Conservation (phyloP, 129 eudicot genomes). For the Silybum marianum region DNA sequence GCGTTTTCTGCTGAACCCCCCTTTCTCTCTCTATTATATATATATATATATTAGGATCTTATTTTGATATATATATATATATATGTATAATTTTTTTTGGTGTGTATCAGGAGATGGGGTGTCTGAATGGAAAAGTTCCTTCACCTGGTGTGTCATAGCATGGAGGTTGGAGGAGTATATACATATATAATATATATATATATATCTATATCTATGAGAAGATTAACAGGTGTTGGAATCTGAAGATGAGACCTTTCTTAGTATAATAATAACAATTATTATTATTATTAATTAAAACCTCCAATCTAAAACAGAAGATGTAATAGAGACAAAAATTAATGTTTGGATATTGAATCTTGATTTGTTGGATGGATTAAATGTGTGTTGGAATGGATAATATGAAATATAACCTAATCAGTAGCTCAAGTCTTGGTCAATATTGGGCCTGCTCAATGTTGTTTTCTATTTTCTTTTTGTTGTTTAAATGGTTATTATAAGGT, state of each 20-base stretch:
- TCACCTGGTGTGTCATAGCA: slow-evolving; percentile 63
- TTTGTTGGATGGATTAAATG: not conserved
- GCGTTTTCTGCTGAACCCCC: no score
- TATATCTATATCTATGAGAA: slow-evolving; percentile 1
- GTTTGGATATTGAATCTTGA: not conserved
- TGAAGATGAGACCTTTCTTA: slow-evolving; percentile 20
- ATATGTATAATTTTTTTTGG: not conserved
- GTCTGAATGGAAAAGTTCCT: slow-evolving; percentile 50
- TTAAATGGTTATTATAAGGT: no score
- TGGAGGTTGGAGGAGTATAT: slow-evolving; percentile 30
- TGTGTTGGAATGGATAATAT: not conserved
- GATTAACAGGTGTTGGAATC: not conserved
- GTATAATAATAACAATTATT: slow-evolving; percentile 15
- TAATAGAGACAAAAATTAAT: not conserved
- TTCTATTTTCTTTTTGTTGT: no score
- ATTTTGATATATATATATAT: not conserved
- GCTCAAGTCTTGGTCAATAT: no score
- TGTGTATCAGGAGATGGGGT: slow-evolving; percentile 52
- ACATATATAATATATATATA: not conserved
- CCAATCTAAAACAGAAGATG: slow-evolving; percentile 17
- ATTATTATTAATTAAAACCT: not conserved
- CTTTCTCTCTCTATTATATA: no score
- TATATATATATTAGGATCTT: not conserved
- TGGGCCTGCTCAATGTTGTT: no score
- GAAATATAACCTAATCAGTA: not conserved